phyloP scores from a whole-genome alignment of 2,329 filamentous ascomycete species.

The Aspergillus pseudoterreus region DNA sequence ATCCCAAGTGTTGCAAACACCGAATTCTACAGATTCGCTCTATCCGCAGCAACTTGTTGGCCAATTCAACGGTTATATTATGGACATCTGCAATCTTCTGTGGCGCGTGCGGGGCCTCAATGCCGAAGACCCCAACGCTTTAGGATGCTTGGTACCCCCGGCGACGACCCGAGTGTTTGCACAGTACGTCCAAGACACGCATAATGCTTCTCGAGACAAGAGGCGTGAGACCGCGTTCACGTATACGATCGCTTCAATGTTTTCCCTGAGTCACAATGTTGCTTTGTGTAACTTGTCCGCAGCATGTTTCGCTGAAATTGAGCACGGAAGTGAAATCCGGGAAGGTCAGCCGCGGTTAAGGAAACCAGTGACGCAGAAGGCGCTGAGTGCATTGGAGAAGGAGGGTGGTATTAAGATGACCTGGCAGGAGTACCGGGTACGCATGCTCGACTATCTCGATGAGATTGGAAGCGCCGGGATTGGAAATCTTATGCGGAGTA shows the following conservation, averaged over 20 bases:
- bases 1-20: constrained; percentile 34
- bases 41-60: constrained; percentile 62
- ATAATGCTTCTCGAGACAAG: constrained; percentile 30
- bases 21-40: constrained; percentile 27
- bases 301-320: constrained; percentile 45
- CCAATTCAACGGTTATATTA: constrained; percentile 76
- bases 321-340: constrained; percentile 39
- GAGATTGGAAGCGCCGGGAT: constrained; percentile 63
- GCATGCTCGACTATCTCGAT: constrained; percentile 67
- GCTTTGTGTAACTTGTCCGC: constrained; percentile 45
- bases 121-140: constrained; percentile 57
- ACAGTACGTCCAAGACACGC: constrained; percentile 39
- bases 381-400: constrained; percentile 59
- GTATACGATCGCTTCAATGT: constrained; percentile 38
- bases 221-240: constrained; percentile 29
- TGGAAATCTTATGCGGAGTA: constrained; percentile 70
- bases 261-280: constrained; percentile 47
- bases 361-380: constrained; percentile 64
- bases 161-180: constrained; percentile 44
- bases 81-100: constrained; percentile 81
- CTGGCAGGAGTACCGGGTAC: constrained; percentile 72
- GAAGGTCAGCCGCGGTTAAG: constrained; percentile 23
- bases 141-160: constrained; percentile 50
- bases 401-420: constrained; percentile 63
- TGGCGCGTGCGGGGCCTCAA: constrained; percentile 74